These are phyloP conservation scores for Fusarium beomiforme DNA, from an alignment of 2,329 filamentous ascomycete species.

Conservation along the genomic window DNA sequence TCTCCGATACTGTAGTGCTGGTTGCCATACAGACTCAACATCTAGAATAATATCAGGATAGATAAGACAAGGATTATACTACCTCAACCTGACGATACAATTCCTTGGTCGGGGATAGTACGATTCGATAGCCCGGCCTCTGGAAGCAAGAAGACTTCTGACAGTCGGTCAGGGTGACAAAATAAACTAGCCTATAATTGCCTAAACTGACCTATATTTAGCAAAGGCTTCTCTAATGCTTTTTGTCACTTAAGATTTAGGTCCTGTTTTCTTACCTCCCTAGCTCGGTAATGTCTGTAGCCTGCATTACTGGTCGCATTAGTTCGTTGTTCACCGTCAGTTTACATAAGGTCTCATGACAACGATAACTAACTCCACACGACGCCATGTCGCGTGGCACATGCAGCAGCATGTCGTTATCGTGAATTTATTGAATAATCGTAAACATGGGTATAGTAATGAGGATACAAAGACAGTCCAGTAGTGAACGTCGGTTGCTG, in stretches of 20 bases:
- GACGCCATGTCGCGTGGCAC: conserved; percentile 21
- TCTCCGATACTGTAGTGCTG: not conserved
- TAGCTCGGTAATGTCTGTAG: conserved; percentile 6
- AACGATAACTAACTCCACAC: conserved; percentile 30
- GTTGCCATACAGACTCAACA: not conserved
- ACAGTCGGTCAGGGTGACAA: too few relatives aligned
- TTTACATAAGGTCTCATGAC: conserved; percentile 31
- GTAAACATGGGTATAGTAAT: conserved; percentile 21
- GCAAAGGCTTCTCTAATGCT: too few relatives aligned
- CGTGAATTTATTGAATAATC: conserved; percentile 1
- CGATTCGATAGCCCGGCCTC: not conserved
- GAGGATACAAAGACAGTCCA: conserved; percentile 4
- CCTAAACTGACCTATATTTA: too few relatives aligned
- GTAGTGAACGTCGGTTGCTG: conserved; percentile 1
- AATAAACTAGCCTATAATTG: too few relatives aligned
- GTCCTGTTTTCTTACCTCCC: too few relatives aligned
- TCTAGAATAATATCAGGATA: not conserved
- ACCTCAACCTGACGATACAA: not conserved
- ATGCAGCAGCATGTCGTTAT: conserved; percentile 8
- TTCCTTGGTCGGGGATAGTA: not conserved
- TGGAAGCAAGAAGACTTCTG: too few relatives aligned
- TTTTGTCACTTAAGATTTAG: too few relatives aligned
- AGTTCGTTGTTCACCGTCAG: conserved; percentile 32
- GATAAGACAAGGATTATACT: not conserved
- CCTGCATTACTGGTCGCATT: conserved; percentile 17